Evolutionary conservation across 2,329 filamentous ascomycete genomes (phyloP).

Genomic region (Ophiostoma sp.): DNA sequence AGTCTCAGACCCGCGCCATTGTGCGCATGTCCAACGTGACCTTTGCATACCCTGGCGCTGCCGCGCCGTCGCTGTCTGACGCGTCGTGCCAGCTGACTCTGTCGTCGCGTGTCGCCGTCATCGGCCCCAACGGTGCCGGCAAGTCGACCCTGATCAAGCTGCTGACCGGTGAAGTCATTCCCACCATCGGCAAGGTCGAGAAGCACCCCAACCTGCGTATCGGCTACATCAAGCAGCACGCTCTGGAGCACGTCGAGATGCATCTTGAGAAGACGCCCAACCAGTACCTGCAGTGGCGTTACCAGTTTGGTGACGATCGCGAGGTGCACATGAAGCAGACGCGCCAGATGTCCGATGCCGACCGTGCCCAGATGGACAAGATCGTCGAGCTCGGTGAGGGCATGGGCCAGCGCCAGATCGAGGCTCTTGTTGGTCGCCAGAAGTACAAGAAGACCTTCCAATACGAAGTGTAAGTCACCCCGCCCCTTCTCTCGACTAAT

Average conservation of each 20-base stretch:
- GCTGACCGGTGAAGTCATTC: slow-evolving; percentile 85
- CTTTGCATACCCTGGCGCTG: slow-evolving; percentile 85
- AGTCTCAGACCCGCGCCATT: slow-evolving; percentile 88
- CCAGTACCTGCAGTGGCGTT: slow-evolving; percentile 98
- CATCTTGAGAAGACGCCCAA: slow-evolving; percentile 98
- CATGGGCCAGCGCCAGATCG: slow-evolving; percentile 68
- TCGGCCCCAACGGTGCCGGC: slow-evolving; percentile 94
- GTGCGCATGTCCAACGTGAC: slow-evolving; percentile 89
- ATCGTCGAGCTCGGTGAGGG: slow-evolving; percentile 79
- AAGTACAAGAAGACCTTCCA: slow-evolving; percentile 99
- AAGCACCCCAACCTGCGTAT: slow-evolving; percentile 99
- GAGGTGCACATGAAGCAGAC: slow-evolving; percentile 98
- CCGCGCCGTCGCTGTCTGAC: slow-evolving; percentile 80
- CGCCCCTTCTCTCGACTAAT: neutral
- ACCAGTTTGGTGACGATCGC: slow-evolving; percentile 92
- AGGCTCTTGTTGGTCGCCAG: slow-evolving; percentile 87
- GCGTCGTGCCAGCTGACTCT: slow-evolving; percentile 83
- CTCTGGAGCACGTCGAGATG: slow-evolving; percentile 98
- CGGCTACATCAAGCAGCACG: slow-evolving; percentile 99
- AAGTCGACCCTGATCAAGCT: slow-evolving; percentile 98
- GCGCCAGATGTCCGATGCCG: slow-evolving; percentile 76
- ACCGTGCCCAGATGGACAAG: slow-evolving; percentile 88
- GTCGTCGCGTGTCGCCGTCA: slow-evolving; percentile 91
- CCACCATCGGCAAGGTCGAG: slow-evolving; percentile 78
- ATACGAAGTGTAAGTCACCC: slow-evolving; percentile 63